Evolutionary conservation across 108 stramenopile genomes (phyloP).

Genomic region (Fragilaria radians): DNA sequence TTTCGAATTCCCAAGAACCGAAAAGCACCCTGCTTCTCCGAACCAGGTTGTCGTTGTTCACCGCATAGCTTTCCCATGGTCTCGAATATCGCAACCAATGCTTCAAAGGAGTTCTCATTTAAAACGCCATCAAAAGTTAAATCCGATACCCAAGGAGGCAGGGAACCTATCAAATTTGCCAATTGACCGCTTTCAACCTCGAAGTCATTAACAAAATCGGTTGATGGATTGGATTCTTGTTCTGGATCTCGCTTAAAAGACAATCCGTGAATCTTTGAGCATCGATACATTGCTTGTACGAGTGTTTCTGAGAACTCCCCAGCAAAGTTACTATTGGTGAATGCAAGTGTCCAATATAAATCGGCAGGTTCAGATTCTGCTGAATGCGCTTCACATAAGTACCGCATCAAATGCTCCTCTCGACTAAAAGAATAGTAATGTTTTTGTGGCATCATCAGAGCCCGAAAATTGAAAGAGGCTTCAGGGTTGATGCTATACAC

Average conservation of each 20-base stretch:
- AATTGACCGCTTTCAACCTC: slow-evolving; percentile 44
- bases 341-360: slow-evolving; percentile 54
- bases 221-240: slow-evolving; percentile 6
- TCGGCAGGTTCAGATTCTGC: slow-evolving; percentile 19
- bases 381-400: slow-evolving; percentile 44
- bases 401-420: slow-evolving; percentile 52
- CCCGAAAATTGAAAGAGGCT: slow-evolving; percentile 52
- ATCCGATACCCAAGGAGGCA: slow-evolving; percentile 52
- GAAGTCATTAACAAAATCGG: slow-evolving; percentile 17
- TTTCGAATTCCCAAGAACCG: slow-evolving; percentile 37
- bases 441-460: slow-evolving; percentile 61
- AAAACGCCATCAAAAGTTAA: slow-evolving; percentile 54
- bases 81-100: slow-evolving; percentile 40
- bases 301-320: slow-evolving; percentile 66
- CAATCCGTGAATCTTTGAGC: slow-evolving; percentile 48
- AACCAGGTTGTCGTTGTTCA: not conserved
- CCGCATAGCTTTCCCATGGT: slow-evolving; percentile 42
- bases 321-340: slow-evolving; percentile 60
- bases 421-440: slow-evolving; percentile 57
- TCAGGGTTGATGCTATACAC: slow-evolving; percentile 26
- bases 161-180: slow-evolving; percentile 49
- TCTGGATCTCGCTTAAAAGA: slow-evolving; percentile 38
- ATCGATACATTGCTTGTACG: slow-evolving; percentile 53
- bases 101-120: slow-evolving; percentile 29
- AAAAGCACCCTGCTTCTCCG: slow-evolving; percentile 33